These are phyloP conservation scores for Quercus tomentella DNA, from an alignment of 331 rosid species.

Conservation along the genomic window DNA sequence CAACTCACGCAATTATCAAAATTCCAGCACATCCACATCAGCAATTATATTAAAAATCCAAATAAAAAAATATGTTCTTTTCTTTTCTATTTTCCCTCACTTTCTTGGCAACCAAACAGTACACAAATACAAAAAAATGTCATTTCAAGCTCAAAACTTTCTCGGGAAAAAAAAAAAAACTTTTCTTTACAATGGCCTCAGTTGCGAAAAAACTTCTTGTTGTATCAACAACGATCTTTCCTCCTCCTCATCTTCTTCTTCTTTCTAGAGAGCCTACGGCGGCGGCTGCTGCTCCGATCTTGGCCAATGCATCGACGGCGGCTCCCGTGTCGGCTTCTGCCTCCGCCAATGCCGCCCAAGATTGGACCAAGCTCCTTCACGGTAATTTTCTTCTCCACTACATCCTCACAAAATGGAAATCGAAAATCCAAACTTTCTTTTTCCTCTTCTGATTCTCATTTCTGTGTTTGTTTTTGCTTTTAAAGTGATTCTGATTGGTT, in stretches of 20 bases:
- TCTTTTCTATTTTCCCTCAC: too few species aligned
- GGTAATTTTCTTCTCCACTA: slow-evolving; percentile 27
- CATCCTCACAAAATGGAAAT: background rate
- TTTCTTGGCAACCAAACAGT: too few species aligned
- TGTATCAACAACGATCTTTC: slow-evolving; percentile 20
- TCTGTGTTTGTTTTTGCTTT: background rate
- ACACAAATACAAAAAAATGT: too few species aligned
- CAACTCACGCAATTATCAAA: too few species aligned
- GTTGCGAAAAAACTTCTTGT: slow-evolving; percentile 68
- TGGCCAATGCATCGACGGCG: background rate
- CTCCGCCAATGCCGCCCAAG: slow-evolving; percentile 32
- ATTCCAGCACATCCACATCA: too few species aligned
- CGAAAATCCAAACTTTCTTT: background rate
- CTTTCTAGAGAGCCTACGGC: slow-evolving; percentile 23
- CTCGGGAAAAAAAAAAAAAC: too few species aligned
- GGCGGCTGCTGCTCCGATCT: background rate
- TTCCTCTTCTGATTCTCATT: background rate
- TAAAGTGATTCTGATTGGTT: too few species aligned
- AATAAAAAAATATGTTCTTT: too few species aligned
- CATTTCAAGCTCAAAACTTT: too few species aligned
- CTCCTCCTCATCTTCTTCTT: slow-evolving; percentile 15
- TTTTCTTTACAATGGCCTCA: slow-evolving; percentile 85
- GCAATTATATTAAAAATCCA: too few species aligned
- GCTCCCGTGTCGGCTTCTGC: slow-evolving; percentile 20
- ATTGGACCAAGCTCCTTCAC: slow-evolving; percentile 36